Conservation (phyloP, 2,329 filamentous ascomycete species). For the Diaporthe capsici region DNA sequence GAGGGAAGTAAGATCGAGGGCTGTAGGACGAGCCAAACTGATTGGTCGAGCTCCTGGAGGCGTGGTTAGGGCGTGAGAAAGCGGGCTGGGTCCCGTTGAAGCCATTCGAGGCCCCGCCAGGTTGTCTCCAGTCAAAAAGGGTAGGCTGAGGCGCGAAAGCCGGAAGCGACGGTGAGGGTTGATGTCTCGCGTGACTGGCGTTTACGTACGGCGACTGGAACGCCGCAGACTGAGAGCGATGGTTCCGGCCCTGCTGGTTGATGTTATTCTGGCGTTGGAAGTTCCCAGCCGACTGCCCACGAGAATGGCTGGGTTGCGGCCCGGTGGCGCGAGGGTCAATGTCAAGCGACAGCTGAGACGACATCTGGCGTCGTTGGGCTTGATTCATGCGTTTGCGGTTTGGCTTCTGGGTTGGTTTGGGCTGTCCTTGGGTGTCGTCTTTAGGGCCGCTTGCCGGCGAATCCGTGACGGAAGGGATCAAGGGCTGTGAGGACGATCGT, state of each 20-base stretch:
- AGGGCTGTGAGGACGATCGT: slow-evolving; percentile 20
- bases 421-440: slow-evolving; percentile 24
- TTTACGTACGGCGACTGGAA: slow-evolving; percentile 48
- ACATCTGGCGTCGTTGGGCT: slow-evolving; percentile 75
- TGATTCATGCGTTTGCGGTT: slow-evolving; percentile 71
- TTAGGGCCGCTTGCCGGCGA: background rate
- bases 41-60: slow-evolving; percentile 28
- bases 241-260: slow-evolving; percentile 47
- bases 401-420: slow-evolving; percentile 47
- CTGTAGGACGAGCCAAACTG: slow-evolving; percentile 45
- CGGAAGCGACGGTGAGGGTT: slow-evolving; percentile 52
- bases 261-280: slow-evolving; percentile 47
- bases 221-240: slow-evolving; percentile 53
- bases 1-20: slow-evolving; percentile 49
- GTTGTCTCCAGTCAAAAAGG: slow-evolving; percentile 49
- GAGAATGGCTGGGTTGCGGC: slow-evolving; percentile 48
- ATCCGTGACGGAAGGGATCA: background rate
- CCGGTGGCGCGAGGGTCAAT: slow-evolving; percentile 61
- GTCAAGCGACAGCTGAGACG: slow-evolving; percentile 69
- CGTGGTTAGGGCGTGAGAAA: slow-evolving; percentile 41
- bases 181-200: slow-evolving; percentile 47
- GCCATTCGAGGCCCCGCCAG: slow-evolving; percentile 42
- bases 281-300: slow-evolving; percentile 50
- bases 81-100: slow-evolving; percentile 33
- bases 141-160: slow-evolving; percentile 45